Base-by-base conservation (phyloP, 148 eudicot species). In the Heliamphora exappendiculata region DNA sequence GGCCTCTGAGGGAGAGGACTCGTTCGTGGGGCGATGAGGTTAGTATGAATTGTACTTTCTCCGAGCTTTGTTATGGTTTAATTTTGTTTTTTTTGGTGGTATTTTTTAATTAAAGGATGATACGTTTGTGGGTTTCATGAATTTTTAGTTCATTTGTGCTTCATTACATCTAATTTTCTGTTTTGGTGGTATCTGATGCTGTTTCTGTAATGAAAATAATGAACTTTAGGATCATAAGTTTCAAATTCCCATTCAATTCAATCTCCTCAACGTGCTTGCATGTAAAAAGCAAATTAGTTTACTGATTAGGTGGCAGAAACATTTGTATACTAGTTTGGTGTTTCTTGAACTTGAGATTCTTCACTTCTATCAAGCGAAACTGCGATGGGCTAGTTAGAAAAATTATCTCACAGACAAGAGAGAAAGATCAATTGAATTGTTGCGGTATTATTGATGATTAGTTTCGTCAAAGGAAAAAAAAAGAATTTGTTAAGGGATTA, bases 11-110 rank as follows among this genome's bases (percentile, higher is more conserved):
- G 78, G 90, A 91, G 72, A 70, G 87, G 67, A 63, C 86, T 20
- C 83, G 86, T 76, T 85, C 96, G 17, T 91, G 94, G 97, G 97
- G 97, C 19, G 98, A 93, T 79, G 97, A 93, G 98, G 98, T 93
- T 70, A 64, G 94, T 86, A 6, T 41, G 6, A 64, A 75, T 42
- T 31, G 13, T 59, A 9, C 24, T 34, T 62, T 31, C 7, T 34
- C 44, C 19, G 11, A 4, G 53, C 39, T 19, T 34, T 5, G 29
- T 37, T 17, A 3, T 11, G 17, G n/a, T 28, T 28, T 7, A 16
- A 19, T 28, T 54, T 36, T 41, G 16, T 20, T 78, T 73, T 45
- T 22, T 36, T n/a, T 49, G 29, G 11, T 14, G 69, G 31, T 28
- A 13, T 53, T 5, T 60, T 50, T 53, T 19, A 45, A 17, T 17